Evolutionary conservation across 2,329 filamentous ascomycete species (phyloP).

Genomic region (Trichoderma aggressivum): DNA sequence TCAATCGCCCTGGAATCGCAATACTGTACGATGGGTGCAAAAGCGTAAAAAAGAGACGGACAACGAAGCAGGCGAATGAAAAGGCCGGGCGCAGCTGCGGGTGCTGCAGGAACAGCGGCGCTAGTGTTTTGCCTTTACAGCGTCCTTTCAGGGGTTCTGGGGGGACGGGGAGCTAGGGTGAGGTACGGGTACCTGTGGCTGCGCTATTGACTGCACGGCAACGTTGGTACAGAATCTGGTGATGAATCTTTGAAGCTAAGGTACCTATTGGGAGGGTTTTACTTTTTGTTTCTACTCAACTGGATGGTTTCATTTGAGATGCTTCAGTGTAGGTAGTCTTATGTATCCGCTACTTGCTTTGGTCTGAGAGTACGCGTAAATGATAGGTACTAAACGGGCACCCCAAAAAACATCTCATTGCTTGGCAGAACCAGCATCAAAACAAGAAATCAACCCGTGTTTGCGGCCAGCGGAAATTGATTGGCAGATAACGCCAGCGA

Average conservation of each 20-base stretch:
- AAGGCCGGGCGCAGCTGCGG: not conserved
- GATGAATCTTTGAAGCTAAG: not conserved
- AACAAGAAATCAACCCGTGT: not conserved
- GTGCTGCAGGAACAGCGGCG: constrained; percentile 20
- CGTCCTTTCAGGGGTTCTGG: not conserved
- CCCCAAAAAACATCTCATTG: not conserved
- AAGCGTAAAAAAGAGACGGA: not conserved
- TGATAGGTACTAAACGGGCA: not conserved
- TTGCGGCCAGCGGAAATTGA: constrained; percentile 1
- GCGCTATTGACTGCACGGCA: not conserved
- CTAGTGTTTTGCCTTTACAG: constrained; percentile 18
- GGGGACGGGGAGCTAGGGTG: not conserved
- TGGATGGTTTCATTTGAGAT: not conserved
- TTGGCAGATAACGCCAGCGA: not conserved
- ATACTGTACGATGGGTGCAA: not conserved
- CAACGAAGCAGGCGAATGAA: constrained; percentile 2
- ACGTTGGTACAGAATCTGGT: not conserved
- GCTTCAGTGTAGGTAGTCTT: not conserved
- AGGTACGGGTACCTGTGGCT: not conserved
- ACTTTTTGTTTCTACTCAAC: not conserved
- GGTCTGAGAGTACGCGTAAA: not conserved
- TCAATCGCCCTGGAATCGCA: not conserved
- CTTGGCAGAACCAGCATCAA: not conserved
- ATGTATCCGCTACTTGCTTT: not conserved
- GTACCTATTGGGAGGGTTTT: not conserved